Evolutionary conservation across 345 rosid species (phyloP).

Genomic region (Mangifera indica): DNA sequence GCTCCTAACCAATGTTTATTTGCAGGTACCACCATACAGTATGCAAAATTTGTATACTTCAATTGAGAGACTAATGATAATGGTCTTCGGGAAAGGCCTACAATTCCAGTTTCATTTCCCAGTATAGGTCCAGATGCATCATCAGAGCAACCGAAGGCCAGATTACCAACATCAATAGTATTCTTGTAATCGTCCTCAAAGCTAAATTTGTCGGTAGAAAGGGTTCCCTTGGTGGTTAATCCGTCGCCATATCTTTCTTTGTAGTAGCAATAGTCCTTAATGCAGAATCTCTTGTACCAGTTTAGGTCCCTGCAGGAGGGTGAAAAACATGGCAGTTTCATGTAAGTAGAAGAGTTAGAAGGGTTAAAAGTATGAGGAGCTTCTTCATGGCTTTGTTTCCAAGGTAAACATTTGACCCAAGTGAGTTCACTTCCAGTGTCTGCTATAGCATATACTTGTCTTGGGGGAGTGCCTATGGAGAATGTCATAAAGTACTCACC

Average conservation of each 20-base stretch:
- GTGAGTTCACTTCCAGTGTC: not conserved
- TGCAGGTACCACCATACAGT: not conserved
- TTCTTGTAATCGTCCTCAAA: not conserved
- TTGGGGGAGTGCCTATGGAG: not conserved
- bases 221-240: not conserved
- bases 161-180: not conserved
- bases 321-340: not conserved
- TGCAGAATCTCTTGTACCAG: not conserved
- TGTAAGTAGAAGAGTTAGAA: not conserved
- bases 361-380: not conserved
- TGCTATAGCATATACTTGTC: not conserved
- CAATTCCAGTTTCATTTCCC: not conserved
- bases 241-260: not conserved
- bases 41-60: not conserved
- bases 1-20: not conserved
- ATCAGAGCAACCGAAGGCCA: not conserved
- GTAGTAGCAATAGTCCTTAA: not conserved
- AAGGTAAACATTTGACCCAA: not conserved
- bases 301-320: not conserved
- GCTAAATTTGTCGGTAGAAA: not conserved
- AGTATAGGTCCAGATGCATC: not conserved
- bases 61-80: slow-evolving; percentile 1
- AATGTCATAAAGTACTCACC: slow-evolving; percentile 6
- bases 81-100: not conserved
- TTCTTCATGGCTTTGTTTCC: not conserved